A percentile compares a stretch with the other conserved stretches of the same genome.
Conservation (phyloP, 331 rosid species). For the Telfairia occidentalis region DNA sequence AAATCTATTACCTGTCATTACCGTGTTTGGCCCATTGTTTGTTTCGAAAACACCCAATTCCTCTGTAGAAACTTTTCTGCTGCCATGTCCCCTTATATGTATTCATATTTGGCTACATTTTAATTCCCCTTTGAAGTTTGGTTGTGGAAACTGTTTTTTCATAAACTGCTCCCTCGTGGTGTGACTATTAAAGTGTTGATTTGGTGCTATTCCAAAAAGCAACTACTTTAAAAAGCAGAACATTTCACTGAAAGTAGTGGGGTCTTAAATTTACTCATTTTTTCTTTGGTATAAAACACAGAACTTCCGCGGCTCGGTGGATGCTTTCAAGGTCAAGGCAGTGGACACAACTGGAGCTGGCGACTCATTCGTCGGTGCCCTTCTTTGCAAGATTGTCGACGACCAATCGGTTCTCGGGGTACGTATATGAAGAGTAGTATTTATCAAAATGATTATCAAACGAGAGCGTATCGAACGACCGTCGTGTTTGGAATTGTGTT, state of each 20-base stretch:
- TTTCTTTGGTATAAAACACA: conserved; percentile 16
- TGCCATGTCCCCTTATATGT: too few relatives aligned
- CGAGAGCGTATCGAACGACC: not conserved
- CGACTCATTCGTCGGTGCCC: conserved; percentile 79
- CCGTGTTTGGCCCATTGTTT: not conserved
- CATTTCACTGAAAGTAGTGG: too few relatives aligned
- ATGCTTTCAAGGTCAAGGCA: conserved; percentile 50
- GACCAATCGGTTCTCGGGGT: conserved; percentile 76
- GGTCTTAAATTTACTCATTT: too few relatives aligned
- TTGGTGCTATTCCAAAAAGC: too few relatives aligned
- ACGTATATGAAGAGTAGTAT: not conserved
- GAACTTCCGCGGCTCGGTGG: conserved; percentile 74
- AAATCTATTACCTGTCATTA: not conserved
- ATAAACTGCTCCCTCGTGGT: too few relatives aligned
- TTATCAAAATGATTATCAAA: not conserved
- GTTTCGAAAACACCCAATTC: not conserved
- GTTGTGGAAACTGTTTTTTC: too few relatives aligned
- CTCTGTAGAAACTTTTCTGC: too few relatives aligned
- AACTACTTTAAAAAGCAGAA: too few relatives aligned
- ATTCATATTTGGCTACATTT: too few relatives aligned
- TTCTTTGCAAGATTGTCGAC: conserved; percentile 63
- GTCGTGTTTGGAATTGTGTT: not conserved
- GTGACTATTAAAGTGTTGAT: too few relatives aligned
- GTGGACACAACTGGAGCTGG: conserved; percentile 95
- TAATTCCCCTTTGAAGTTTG: too few relatives aligned